phyloP scores from a whole-genome alignment of 2,329 filamentous ascomycete species.

The Exserohilum rostratum region DNA sequence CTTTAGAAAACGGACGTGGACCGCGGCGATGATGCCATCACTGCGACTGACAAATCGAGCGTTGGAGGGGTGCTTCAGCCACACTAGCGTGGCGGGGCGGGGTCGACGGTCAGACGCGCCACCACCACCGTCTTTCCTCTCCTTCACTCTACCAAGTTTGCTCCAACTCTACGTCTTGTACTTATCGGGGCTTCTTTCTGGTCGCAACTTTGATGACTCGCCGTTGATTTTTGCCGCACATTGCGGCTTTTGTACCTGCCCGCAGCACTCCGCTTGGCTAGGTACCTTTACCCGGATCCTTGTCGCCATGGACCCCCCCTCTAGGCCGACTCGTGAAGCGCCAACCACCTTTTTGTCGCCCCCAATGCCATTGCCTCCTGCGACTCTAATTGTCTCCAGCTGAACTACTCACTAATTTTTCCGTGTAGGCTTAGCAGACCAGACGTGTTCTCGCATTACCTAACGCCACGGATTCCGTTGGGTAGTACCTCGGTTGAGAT shows the following conservation, averaged over 20 bases:
- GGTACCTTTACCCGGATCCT: constrained; percentile 13
- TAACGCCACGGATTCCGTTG: neutral
- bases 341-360: neutral
- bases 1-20: constrained; percentile 3
- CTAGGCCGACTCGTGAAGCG: neutral
- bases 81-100: constrained; percentile 27
- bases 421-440: neutral
- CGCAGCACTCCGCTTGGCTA: constrained; percentile 1
- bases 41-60: constrained; percentile 28
- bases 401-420: neutral
- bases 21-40: constrained; percentile 32
- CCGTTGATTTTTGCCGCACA: neutral
- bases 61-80: constrained; percentile 19
- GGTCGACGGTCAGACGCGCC: constrained; percentile 1
- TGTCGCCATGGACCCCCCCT: neutral
- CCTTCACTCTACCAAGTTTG: neutral
- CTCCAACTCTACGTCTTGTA: neutral
- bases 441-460: neutral
- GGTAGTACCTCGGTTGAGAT: neutral
- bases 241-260: neutral
- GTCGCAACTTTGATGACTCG: neutral
- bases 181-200: neutral
- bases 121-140: neutral
- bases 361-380: neutral
- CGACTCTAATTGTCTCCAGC: neutral